A percentile compares a stretch with the other conserved stretches of the same genome.
Evolutionary conservation across 306 rosid genomes (phyloP).

Genomic region (Trifolium fragiferum): DNA sequence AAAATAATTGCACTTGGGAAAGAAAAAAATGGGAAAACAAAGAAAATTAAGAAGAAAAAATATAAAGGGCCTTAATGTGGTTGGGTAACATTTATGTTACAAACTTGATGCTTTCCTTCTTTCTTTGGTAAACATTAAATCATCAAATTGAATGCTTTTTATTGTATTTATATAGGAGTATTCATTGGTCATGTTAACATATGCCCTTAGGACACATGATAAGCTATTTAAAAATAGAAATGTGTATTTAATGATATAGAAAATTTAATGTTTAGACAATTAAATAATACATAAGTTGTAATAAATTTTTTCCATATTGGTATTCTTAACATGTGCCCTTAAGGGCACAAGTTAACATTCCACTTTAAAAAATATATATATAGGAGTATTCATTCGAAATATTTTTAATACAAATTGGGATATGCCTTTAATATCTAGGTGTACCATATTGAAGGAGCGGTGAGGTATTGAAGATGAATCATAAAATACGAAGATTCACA

Average conservation of each 20-base stretch:
- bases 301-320: no score
- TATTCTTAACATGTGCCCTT: no score
- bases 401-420: background rate
- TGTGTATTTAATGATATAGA: no score
- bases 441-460: conserved; percentile 41
- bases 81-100: conserved; percentile 54
- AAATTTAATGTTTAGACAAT: no score
- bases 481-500: conserved; percentile 42
- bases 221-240: no score
- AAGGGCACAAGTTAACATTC: no score
- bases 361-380: no score
- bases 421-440: conserved; percentile 35
- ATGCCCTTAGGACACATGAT: no score
- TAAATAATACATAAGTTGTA: no score
- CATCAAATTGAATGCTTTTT: conserved; percentile 48
- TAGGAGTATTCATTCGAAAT: no score
- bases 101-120: conserved; percentile 52
- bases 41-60: conserved; percentile 3
- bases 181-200: no score
- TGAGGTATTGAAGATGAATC: conserved; percentile 49
- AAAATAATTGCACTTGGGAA: conserved; percentile 46
- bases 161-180: conserved; percentile 16
- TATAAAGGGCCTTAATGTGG: conserved; percentile 34
- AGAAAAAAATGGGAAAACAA: conserved; percentile 33
- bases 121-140: conserved; percentile 54